Percentiles rank a stretch among this genome's conserved stretches.
Conservation (phyloP, 176 grass and related monocot species). For the Leersia perrieri region DNA sequence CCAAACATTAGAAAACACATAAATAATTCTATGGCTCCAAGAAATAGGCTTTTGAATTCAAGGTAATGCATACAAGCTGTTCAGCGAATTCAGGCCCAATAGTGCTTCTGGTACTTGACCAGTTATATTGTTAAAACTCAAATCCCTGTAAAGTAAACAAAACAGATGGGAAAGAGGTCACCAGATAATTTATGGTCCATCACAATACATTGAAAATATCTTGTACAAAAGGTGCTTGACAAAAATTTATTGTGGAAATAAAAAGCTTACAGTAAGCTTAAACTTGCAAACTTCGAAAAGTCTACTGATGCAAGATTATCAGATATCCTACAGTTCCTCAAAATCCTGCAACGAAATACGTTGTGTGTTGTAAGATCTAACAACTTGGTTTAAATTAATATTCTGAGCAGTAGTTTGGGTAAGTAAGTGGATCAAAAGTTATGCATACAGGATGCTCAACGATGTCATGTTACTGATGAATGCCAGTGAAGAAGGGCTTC, state of each 20-base stretch:
- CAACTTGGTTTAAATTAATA: background rate
- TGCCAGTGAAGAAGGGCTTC: constrained; percentile 64
- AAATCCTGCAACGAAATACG: constrained; percentile 54
- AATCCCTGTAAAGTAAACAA: constrained; percentile 53
- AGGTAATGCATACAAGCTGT: constrained; percentile 44
- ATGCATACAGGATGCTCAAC: constrained; percentile 59
- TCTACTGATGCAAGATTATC: constrained; percentile 58
- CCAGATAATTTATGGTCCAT: constrained; percentile 17
- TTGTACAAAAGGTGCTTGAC: background rate
- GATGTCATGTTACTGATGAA: constrained; percentile 75
- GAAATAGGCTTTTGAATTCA: constrained; percentile 6
- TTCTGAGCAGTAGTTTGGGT: background rate
- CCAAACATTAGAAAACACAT: constrained; percentile 15
- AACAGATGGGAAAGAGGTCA: background rate
- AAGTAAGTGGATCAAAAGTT: background rate
- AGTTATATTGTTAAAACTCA: constrained; percentile 90
- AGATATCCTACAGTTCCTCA: constrained; percentile 85
- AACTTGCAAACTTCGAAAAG: constrained; percentile 47
- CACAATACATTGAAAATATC: background rate
- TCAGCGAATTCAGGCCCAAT: constrained; percentile 49
- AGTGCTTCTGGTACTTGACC: constrained; percentile 60
- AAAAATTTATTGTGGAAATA: background rate
- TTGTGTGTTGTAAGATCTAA: background rate
- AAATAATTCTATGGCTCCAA: background rate
- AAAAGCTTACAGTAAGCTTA: constrained; percentile 52